These are phyloP conservation scores for Teunomyces cretensis DNA, from an alignment of 805 yeast genomes.

Conservation along the genomic window DNA sequence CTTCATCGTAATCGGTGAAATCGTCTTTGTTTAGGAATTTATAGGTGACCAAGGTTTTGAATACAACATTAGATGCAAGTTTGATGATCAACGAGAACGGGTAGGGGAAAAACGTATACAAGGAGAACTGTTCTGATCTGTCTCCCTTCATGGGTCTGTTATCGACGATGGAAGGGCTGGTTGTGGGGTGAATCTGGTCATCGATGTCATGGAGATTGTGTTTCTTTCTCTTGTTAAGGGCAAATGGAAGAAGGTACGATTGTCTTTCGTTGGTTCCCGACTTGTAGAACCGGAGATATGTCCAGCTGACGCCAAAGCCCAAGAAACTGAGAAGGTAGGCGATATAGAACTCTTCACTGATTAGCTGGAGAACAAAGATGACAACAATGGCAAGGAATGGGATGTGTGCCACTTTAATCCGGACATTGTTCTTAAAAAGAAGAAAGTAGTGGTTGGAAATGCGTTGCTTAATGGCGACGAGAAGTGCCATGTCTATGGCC, in stretches of 20 bases:
- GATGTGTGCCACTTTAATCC: slow-evolving; percentile 43
- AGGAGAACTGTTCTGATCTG: slow-evolving; percentile 30
- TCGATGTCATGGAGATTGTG: neutral
- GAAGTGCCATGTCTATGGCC: slow-evolving; percentile 55
- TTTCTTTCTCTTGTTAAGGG: slow-evolving; percentile 17
- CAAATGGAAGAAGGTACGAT: slow-evolving; percentile 40
- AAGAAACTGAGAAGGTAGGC: slow-evolving; percentile 21
- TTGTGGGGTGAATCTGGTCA: neutral
- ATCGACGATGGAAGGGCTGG: slow-evolving; percentile 10
- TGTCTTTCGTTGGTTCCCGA: slow-evolving; percentile 44
- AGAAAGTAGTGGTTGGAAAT: slow-evolving; percentile 60
- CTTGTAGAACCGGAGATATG: slow-evolving; percentile 38
- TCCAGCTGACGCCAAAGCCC: slow-evolving; percentile 42
- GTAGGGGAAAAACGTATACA: slow-evolving; percentile 42
- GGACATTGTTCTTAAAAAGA: slow-evolving; percentile 45
- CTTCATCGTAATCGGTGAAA: slow-evolving; percentile 19
- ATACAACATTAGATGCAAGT: slow-evolving; percentile 16
- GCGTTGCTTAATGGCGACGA: slow-evolving; percentile 66
- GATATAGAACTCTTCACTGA: slow-evolving; percentile 28
- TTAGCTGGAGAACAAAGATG: slow-evolving; percentile 22
- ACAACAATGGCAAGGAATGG: slow-evolving; percentile 26
- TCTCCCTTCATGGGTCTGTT: slow-evolving; percentile 19
- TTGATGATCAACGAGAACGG: slow-evolving; percentile 34
- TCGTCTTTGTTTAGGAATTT: slow-evolving; percentile 22
- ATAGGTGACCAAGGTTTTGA: slow-evolving; percentile 19